Conservation (phyloP, 1,284 basidiomycete genomes). For the Termitomyces sp. region DNA sequence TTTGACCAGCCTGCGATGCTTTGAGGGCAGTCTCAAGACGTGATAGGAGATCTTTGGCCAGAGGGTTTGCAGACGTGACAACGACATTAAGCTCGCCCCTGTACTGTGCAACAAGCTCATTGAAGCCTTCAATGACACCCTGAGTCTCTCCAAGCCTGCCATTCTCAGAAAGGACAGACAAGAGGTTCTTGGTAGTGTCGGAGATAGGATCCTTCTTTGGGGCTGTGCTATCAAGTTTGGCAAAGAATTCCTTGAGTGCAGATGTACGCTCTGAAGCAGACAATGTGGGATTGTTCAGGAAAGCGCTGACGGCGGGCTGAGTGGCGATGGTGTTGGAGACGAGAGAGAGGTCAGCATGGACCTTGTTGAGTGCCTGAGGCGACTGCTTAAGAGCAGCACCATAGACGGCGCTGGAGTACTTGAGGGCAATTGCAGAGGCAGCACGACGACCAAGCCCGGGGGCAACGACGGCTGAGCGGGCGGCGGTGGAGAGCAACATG, state of each 20-base stretch:
- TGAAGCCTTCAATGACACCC: conserved; percentile 90
- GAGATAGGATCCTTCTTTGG: conserved; percentile 70
- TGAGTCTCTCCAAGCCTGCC: conserved; percentile 82
- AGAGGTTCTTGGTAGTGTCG: conserved; percentile 90
- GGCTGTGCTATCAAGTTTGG: conserved; percentile 49
- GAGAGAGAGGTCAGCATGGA: conserved; percentile 74
- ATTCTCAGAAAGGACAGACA: conserved; percentile 89
- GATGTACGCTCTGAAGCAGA: conserved; percentile 71
- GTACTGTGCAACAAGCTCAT: conserved; percentile 85
- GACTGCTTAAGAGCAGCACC: conserved; percentile 87
- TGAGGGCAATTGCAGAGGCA: conserved; percentile 72
- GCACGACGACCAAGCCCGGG: conserved; percentile 57
- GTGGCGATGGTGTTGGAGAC: conserved; percentile 66
- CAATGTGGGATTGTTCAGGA: conserved; percentile 88
- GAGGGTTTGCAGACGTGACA: conserved; percentile 83
- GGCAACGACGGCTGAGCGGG: conserved; percentile 38
- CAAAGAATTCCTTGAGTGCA: conserved; percentile 68
- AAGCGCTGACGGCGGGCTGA: conserved; percentile 59
- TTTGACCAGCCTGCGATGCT: conserved; percentile 76
- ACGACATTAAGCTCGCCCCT: conserved; percentile 91
- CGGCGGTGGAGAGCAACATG: conserved; percentile 44
- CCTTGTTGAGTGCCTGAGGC: conserved; percentile 73
- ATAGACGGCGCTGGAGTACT: conserved; percentile 95
- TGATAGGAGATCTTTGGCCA: conserved; percentile 68
- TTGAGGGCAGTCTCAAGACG: conserved; percentile 82